phyloP scores from a whole-genome alignment of 2,329 filamentous ascomycete species.

The Sclerotinia spermophila region DNA sequence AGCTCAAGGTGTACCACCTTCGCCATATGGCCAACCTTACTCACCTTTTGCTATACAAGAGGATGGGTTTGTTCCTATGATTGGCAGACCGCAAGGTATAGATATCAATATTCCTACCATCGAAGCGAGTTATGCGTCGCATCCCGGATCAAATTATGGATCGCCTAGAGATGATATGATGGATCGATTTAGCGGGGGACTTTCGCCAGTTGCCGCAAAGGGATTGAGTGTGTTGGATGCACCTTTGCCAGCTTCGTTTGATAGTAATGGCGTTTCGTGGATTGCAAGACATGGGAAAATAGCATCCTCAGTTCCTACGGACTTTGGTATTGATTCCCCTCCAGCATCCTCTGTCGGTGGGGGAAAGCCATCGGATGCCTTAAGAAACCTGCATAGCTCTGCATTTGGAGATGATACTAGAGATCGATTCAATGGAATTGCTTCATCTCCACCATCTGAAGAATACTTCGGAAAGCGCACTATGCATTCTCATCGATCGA shows the following conservation, averaged over 20 bases:
- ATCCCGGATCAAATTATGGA: constrained; percentile 64
- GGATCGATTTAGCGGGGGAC: constrained; percentile 61
- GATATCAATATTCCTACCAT: constrained; percentile 46
- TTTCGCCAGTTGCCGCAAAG: constrained; percentile 71
- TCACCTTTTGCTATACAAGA: constrained; percentile 50
- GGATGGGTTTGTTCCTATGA: constrained; percentile 46
- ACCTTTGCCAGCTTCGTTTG: constrained; percentile 88
- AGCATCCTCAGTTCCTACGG: constrained; percentile 86
- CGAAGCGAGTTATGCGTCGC: constrained; percentile 51
- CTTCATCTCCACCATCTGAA: constrained; percentile 46
- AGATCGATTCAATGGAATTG: constrained; percentile 56
- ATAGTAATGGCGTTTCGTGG: constrained; percentile 91
- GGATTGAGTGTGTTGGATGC: constrained; percentile 88
- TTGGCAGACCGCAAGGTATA: constrained; percentile 47
- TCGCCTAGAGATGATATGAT: constrained; percentile 69
- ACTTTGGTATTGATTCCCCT: constrained; percentile 85
- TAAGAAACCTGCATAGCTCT: constrained; percentile 63
- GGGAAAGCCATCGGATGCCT: constrained; percentile 60
- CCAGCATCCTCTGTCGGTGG: constrained; percentile 65
- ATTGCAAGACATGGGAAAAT: constrained; percentile 86
- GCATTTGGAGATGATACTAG: constrained; percentile 59
- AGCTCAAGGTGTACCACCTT: constrained; percentile 46
- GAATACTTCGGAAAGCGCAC: constrained; percentile 67
- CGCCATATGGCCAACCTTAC: constrained; percentile 39
- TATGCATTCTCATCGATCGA: constrained; percentile 65